Base-by-base conservation (phyloP, 805 yeast genomes). In the Helenozyma baotianmanensis region DNA sequence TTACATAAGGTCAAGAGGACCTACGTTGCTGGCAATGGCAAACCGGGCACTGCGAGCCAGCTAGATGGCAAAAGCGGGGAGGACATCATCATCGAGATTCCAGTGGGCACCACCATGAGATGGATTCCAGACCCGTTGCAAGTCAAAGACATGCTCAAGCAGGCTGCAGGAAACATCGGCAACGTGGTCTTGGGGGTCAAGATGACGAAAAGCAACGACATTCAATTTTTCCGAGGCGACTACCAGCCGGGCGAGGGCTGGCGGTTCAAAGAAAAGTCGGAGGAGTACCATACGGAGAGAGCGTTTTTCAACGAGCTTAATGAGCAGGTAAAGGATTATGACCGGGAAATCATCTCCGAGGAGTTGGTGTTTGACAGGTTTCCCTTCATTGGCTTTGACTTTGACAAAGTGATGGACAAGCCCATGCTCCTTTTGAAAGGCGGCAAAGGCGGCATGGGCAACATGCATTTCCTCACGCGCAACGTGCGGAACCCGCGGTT, bases 391-490 rank as follows among this genome's bases (percentile, higher is more conserved):
- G 97, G 97, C 0, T 52, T 86, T 16, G 98, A 92, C 56, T 60
- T 86, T 28, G 60, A 70, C 37, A 56, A 67, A 41, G 76, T 80
- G 12, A 68, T 86, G 0, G 71, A 71, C 2, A 73, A 70, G 27
- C 96, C 97, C 1, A 56, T 81, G 4, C 60, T 84, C 32, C 47
- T 92, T 13, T 50, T 89, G 28, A 74, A 72, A 46, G 98, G 98
- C 26, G 98, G 98, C 8, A 68, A 70, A 42, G 97, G 97, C 14
- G 98, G 98, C 0, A 69, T 90, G 64, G 98, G 98, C 1, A 92
- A 92, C 57, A 87, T 87, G 92, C 96, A 90, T 56, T 92, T 92
- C 53, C 66, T 85, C 30, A 87, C 96, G 1, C 70, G 81, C 28
- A 76, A 78, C 31, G 78, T 92, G 37, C 74, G 97, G 39, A 90